phyloP scores from a whole-genome alignment of 2,329 filamentous ascomycete species.

The Pseudocercospora eumusae region DNA sequence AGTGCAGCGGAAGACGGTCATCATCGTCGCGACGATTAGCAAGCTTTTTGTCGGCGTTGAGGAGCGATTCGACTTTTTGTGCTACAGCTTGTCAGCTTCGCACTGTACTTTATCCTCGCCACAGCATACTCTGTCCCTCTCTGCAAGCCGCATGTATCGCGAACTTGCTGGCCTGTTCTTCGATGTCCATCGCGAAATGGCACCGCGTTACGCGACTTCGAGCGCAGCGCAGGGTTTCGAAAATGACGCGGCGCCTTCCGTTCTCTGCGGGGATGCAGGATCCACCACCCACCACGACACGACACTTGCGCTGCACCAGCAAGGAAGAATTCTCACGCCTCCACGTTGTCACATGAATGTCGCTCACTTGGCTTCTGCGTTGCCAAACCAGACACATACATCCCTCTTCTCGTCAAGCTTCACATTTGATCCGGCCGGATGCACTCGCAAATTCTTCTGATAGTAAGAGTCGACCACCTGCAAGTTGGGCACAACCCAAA shows the following conservation, averaged over 20 bases:
- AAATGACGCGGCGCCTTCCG: constrained; percentile 5
- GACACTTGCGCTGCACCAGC: not conserved
- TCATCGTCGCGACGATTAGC: constrained; percentile 76
- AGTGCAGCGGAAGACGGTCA: constrained; percentile 87
- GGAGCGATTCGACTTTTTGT: constrained; percentile 69
- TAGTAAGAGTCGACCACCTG: constrained; percentile 88
- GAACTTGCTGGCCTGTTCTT: constrained; percentile 60
- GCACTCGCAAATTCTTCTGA: constrained; percentile 81
- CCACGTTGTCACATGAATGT: not conserved
- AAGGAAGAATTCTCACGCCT: not conserved
- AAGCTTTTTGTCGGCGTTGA: constrained; percentile 76
- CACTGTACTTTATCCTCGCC: not conserved
- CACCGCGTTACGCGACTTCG: constrained; percentile 2
- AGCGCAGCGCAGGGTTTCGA: not conserved
- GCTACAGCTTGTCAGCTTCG: constrained; percentile 50
- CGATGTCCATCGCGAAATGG: constrained; percentile 32
- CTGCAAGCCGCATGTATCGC: constrained; percentile 85
- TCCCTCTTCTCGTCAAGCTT: constrained; percentile 54
- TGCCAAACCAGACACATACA: constrained; percentile 15
- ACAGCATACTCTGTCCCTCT: constrained; percentile 72
- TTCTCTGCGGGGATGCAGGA: not conserved
- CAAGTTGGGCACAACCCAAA: constrained; percentile 73
- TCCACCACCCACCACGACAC: too few species aligned
- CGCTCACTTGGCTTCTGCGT: not conserved
- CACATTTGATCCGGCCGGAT: constrained; percentile 76